Base-by-base conservation (phyloP, 345 rosid genomes). In the Isatis tinctoria region DNA sequence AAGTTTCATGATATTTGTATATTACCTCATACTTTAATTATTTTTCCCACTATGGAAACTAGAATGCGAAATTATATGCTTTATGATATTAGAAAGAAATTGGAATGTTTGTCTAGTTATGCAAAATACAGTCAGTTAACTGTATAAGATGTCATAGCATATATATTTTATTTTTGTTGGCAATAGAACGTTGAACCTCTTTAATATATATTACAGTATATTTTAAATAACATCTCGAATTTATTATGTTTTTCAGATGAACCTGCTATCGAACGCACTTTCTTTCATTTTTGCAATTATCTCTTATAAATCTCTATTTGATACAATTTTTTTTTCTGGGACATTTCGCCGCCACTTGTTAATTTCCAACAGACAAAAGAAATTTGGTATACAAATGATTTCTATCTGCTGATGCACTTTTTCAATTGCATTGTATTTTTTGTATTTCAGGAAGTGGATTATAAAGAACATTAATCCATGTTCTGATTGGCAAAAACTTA, bases 401-500 rank as follows among this genome's bases (percentile, higher is more conserved):
- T 20, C 5, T 32, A 53, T 52, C 39, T 36, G 52, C 32, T 28
- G 40, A 37, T 35, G 41, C 28, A 58, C 65, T 18, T 58, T 65
- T 58, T 26, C 40, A 74, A 18, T 61, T 44, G 51, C 70, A 54
- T 44, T 22, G 35, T 54, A 58, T 17, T 62, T 62, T 66, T 53
- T 62, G 52, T 63, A 44, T 44, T 2, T 45, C 5, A 16, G 14
- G 33, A 56, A 70, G 70, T 57, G 64, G 75, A 54, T 44, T 63
- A 35, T 63, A 63, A 63, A 76, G 66, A 76, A 63, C 71, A 63
- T 70, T 37, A 56, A 54, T 65, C 45, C 16, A 56, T 45, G 52
- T 56, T 70, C 54, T 70, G 10, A 76, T 76, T 70, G 80, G 80
- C 1, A 2, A 70, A 36, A 56, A 56, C 72, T 56, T 56, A 57